phyloP scores from a whole-genome alignment of 1,284 basidiomycete genomes.

The Calocybe gambosa region DNA sequence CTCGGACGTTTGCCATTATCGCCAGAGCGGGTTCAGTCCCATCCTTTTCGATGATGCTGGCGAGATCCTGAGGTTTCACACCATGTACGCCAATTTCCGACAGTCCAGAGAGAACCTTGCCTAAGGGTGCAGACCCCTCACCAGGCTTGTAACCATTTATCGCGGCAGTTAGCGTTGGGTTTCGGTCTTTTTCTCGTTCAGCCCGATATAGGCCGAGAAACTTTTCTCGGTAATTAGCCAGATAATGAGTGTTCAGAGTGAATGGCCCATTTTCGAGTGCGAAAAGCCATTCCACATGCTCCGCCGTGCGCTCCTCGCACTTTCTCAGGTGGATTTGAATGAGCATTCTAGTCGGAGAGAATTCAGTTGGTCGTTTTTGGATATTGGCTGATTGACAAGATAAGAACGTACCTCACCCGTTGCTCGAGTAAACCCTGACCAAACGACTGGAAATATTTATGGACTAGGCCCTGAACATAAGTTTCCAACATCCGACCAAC shows the following conservation, averaged over 20 bases:
- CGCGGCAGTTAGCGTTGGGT: constrained; percentile 23
- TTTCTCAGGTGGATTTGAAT: constrained; percentile 42
- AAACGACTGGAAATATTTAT: constrained; percentile 44
- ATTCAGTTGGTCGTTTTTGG: neutral
- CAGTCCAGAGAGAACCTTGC: constrained; percentile 35
- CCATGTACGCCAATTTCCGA: constrained; percentile 38
- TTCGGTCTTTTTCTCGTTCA: constrained; percentile 29
- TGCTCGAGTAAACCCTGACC: constrained; percentile 47
- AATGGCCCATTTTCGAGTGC: constrained; percentile 47
- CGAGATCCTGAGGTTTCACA: constrained; percentile 36
- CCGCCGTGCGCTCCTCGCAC: constrained; percentile 33
- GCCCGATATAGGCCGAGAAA: constrained; percentile 46
- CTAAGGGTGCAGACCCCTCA: constrained; percentile 14
- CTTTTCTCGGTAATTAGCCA: constrained; percentile 50
- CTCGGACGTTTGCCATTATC: constrained; percentile 68
- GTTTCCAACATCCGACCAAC: constrained; percentile 34
- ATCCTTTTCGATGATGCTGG: constrained; percentile 49
- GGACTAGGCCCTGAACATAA: constrained; percentile 37
- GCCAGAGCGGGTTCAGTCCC: constrained; percentile 47
- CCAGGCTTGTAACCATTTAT: constrained; percentile 20
- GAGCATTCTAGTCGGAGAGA: constrained; percentile 30
- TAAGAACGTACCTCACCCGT: constrained; percentile 41
- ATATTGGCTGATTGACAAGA: constrained; percentile 2
- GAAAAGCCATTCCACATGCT: constrained; percentile 45
- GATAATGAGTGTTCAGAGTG: constrained; percentile 55